phyloP scores from a whole-genome alignment of 768 basidiomycete genomes.

The Suillus bovinus region DNA sequence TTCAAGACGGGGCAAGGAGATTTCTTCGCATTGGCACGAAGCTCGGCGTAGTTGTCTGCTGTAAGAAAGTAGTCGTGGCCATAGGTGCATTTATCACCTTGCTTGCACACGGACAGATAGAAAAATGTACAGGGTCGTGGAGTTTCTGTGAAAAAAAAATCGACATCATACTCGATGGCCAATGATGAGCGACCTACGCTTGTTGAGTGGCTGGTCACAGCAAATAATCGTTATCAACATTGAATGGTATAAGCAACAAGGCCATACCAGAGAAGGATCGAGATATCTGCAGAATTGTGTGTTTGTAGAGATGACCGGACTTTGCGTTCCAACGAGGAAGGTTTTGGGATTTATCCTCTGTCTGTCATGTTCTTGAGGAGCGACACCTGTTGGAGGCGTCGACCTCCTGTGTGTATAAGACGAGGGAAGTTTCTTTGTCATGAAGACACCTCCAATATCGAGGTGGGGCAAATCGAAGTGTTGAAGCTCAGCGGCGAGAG shows the following conservation, averaged over 20 bases:
- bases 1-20: constrained; percentile 35
- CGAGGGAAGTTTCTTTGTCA: constrained; percentile 28
- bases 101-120: constrained; percentile 33
- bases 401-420: constrained; percentile 6
- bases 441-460: constrained; percentile 39
- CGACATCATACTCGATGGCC: not conserved
- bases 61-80: constrained; percentile 35
- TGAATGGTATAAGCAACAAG: not conserved
- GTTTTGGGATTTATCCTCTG: constrained; percentile 10
- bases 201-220: constrained; percentile 29
- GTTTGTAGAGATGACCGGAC: not conserved
- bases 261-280: constrained; percentile 11
- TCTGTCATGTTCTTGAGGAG: constrained; percentile 28
- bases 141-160: constrained; percentile 25
- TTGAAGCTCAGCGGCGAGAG: constrained; percentile 36
- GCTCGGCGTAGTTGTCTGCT: constrained; percentile 28
- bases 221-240: not conserved
- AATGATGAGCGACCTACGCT: constrained; percentile 23
- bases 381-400: constrained; percentile 4
- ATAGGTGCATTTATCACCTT: constrained; percentile 34
- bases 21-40: constrained; percentile 34
- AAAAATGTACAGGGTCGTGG: constrained; percentile 41
- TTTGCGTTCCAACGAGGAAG: not conserved
- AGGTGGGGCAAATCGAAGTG: constrained; percentile 31
- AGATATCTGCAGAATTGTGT: constrained; percentile 8